phyloP scores from a whole-genome alignment of 257 asterid species.

The Galeopsis tetrahit region DNA sequence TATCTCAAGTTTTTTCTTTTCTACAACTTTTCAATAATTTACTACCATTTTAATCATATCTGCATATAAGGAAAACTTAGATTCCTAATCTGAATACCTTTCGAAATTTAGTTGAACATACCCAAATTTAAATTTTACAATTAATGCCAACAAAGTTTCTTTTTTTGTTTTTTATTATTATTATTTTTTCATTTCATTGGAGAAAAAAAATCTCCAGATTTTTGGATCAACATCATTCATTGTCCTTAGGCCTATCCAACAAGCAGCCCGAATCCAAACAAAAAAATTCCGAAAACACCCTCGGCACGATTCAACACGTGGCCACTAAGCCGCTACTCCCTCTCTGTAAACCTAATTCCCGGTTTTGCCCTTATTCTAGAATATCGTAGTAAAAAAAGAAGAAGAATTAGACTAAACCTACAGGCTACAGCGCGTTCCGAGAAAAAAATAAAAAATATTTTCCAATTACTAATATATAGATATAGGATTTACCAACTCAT shows the following conservation, averaged over 20 bases:
- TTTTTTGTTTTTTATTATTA: no score
- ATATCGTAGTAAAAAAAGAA: background rate
- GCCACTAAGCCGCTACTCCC: background rate
- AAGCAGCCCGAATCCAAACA: background rate
- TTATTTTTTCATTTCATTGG: background rate
- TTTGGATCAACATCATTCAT: slow-evolving; percentile 9
- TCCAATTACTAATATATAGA: background rate
- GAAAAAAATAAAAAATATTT: slow-evolving; percentile 25
- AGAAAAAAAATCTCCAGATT: background rate
- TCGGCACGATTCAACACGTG: slow-evolving; percentile 12
- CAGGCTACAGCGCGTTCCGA: background rate
- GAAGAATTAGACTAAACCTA: background rate
- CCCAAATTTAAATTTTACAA: no score
- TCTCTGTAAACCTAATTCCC: background rate
- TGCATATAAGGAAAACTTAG: no score
- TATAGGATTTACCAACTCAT: slow-evolving; percentile 39
- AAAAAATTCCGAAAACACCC: slow-evolving; percentile 3
- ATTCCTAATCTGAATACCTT: no score
- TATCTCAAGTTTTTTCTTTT: no score
- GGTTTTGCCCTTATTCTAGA: slow-evolving; percentile 30
- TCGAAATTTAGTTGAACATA: no score
- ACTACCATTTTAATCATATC: no score
- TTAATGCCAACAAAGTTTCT: no score
- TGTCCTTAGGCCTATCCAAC: background rate
- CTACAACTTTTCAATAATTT: no score